phyloP scores from a whole-genome alignment of 805 yeast species.

The Yarrowia divulgata region DNA sequence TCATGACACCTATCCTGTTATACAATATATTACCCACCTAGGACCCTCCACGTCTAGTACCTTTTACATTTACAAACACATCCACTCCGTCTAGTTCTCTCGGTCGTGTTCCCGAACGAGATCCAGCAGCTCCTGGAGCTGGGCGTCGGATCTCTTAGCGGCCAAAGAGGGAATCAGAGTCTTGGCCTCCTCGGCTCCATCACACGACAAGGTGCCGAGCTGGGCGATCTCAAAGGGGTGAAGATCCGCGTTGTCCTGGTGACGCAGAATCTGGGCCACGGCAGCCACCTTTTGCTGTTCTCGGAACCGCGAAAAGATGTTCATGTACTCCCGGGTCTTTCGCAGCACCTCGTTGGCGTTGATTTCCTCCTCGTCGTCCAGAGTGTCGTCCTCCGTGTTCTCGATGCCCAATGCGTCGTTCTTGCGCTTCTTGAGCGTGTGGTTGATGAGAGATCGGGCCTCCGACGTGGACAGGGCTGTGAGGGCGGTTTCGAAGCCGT shows the following conservation, averaged over 20 bases:
- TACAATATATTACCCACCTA: conserved; percentile 16
- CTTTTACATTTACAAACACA: no score
- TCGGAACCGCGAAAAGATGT: conserved; percentile 87
- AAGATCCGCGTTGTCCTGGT: conserved; percentile 73
- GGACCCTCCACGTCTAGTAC: no score
- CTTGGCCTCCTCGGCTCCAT: conserved; percentile 96
- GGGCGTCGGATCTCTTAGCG: conserved; percentile 82
- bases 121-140: conserved; percentile 85
- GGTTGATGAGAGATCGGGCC: conserved; percentile 86
- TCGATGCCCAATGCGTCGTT: conserved; percentile 51
- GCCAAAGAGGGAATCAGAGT: conserved; percentile 88
- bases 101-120: conserved; percentile 32
- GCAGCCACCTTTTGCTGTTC: conserved; percentile 93
- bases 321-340: conserved; percentile 86
- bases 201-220: conserved; percentile 87
- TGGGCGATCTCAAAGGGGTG: conserved; percentile 98
- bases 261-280: conserved; percentile 81
- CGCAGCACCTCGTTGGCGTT: conserved; percentile 69
- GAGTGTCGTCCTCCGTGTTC: conserved; percentile 51
- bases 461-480: conserved; percentile 89
- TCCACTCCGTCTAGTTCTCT: conserved; percentile 3
- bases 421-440: conserved; percentile 80
- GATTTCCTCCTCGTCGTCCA: conserved; percentile 52
- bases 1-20: no score
- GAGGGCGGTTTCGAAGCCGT: conserved; percentile 76